phyloP scores from a whole-genome alignment of 768 basidiomycete species.

The Gautieria morchelliformis region DNA sequence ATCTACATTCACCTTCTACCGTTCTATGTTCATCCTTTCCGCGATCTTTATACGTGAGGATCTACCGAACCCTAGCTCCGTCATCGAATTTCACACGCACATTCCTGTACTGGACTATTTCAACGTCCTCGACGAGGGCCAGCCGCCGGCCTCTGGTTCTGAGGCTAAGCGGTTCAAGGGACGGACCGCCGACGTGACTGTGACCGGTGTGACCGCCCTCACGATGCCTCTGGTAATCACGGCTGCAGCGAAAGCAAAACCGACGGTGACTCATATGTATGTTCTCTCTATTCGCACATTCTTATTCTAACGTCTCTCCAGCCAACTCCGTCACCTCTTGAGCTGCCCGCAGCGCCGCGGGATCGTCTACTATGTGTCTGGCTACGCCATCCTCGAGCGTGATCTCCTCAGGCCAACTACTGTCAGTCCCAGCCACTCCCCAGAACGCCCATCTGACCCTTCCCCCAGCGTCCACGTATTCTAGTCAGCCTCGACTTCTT shows the following conservation, averaged over 20 bases:
- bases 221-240: constrained; percentile 1
- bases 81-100: no score
- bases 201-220: background rate
- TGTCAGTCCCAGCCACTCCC: constrained; percentile 27
- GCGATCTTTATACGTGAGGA: no score
- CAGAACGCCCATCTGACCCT: background rate
- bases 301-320: constrained; percentile 15
- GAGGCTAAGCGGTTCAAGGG: no score
- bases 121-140: no score
- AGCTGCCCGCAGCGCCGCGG: constrained; percentile 63
- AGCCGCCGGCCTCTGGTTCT: no score
- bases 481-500: constrained; percentile 47
- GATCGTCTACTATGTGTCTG: constrained; percentile 52
- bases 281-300: background rate
- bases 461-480: constrained; percentile 25
- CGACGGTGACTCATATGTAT: background rate
- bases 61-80: no score
- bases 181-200: no score
- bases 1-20: no score
- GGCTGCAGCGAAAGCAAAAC: background rate
- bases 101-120: no score
- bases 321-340: constrained; percentile 71
- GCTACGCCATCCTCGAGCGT: constrained; percentile 47
- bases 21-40: no score
- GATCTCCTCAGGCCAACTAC: constrained; percentile 38